Evolutionary conservation across 441 rosid species (phyloP), one percentile per base, ranked within the genome.

Genomic region (Eutrema salsugineum): DNA sequence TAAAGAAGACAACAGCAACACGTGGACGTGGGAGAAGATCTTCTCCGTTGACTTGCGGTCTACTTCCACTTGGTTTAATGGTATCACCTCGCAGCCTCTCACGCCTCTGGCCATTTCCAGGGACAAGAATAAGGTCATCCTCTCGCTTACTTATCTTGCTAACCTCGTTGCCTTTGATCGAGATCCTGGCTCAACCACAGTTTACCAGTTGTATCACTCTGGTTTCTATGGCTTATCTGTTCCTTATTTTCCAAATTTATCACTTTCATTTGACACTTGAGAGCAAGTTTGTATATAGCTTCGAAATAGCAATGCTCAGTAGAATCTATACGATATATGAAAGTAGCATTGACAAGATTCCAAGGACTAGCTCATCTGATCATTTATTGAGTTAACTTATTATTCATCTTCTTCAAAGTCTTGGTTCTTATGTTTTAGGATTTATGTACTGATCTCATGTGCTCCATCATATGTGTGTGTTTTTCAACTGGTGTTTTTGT

Each of bases 151-250:
- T 12, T 12, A 44, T n/a, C 11, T 20, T 1, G 27, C 33, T 20
- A 68, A 68, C 56, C 65, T 68, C 0, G 65, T 68, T 3, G 24
- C 57, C 11, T 12, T 70, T 16, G 66, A 48, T 70, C 50, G 48
- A 58, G 40, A 59, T 70, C 50, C 22, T 2, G n/a, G 58, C 5
- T 58, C 66, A 1, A 5, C 11, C 3, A 20, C 22, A 20, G 39
- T 49, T 47, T 69, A 47, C 36, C 66, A 69, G 47, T 11, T 68
- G 38, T 46, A 56, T 68, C 44, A 4, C 1, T 56, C 55, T 32
- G 8, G 46, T 22, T 44, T 32, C 8, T 42, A 19, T 1, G 42
- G 51, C 33, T 42, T 42, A 67, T 32, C 6, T 28, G 63, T 67
- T 54, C 63, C 71, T 42, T 54, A 30, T 19, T 67, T 32, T 14